Base-by-base conservation (phyloP, 495 filamentous ascomycete genomes). In the Jackrogersella multiformis region DNA sequence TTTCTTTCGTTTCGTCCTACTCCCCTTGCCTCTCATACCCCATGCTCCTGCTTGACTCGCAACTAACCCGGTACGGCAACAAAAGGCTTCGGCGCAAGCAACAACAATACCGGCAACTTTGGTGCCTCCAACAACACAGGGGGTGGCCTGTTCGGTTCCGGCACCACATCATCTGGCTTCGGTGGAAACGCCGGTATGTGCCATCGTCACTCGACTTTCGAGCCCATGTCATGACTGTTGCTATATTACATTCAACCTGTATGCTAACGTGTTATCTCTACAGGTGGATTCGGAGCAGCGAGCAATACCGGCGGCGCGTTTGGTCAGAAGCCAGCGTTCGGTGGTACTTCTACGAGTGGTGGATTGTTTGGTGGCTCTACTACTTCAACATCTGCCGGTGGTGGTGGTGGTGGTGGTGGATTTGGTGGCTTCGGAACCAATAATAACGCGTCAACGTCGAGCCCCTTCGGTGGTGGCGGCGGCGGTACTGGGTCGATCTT, bases 371-470 rank as follows among this genome's bases (percentile, higher is more conserved):
- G 72, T 45, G 53, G 61, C 38, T 74, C 75, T 66, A 75, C 75
- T 32, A 73, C 73, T 35, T 41, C 72, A 16, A 66, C 66, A 56
- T 52, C 69, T 66, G 64, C 70, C 64, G 60, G 71, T 39, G 64
- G 65, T 52, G 73, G 73, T 58, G 68, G 74, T 21, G 83, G 81
- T n/a, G 64, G 71, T 65, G 60, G 71, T 39, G 64, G 65, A 54
- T 74, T 74, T 58, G 68, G 74, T 21, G 83, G 81, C 15, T 88
- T 89, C 72, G 87, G 87, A 36, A 52, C 82, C 30, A 80, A 73
- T 26, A 71, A 65, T 23, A 72, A 64, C 36, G 73, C 77, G 28
- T 79, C 85, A 20, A 70, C 80, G 10, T 80, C 79, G 44, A 79
- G 81, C 35, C 77, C 83, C 32, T 81, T 81, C 49, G 82, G 85